These are phyloP conservation scores for Puccinia horiana DNA, from an alignment of 1,284 basidiomycete species.

Conservation along the genomic window DNA sequence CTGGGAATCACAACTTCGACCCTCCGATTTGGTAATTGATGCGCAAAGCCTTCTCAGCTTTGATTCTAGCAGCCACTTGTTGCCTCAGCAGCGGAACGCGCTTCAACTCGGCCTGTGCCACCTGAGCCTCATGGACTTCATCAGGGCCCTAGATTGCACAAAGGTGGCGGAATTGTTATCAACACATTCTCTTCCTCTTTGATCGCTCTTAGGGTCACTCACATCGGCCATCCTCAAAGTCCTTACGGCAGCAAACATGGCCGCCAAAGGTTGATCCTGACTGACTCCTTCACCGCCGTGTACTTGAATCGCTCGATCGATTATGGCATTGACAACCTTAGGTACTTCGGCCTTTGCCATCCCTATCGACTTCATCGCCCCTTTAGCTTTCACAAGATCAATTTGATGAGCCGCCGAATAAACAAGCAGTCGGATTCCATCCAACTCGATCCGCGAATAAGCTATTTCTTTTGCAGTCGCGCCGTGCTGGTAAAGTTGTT, in stretches of 20 bases:
- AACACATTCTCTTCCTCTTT: neutral
- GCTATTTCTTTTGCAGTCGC: conserved; percentile 88
- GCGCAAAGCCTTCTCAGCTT: conserved; percentile 4
- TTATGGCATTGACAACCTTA: conserved; percentile 77
- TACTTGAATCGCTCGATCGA: conserved; percentile 91
- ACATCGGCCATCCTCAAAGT: conserved; percentile 89
- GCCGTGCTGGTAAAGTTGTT: conserved; percentile 84
- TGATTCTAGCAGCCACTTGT: neutral
- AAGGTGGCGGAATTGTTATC: neutral
- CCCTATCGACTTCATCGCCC: conserved; percentile 93
- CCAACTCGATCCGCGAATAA: conserved; percentile 87
- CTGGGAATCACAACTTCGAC: conserved; percentile 22
- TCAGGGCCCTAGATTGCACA: conserved; percentile 39
- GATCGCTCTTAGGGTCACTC: conserved; percentile 55
- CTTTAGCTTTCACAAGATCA: conserved; percentile 85
- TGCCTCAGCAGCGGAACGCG: conserved; percentile 38
- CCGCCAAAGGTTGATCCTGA: conserved; percentile 82
- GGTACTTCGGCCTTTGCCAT: conserved; percentile 96
- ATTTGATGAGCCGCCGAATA: conserved; percentile 93
- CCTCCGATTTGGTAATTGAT: conserved; percentile 20
- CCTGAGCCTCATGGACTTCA: conserved; percentile 49
- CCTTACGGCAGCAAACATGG: conserved; percentile 74
- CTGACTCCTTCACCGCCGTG: conserved; percentile 92
- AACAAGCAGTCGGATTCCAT: conserved; percentile 80
- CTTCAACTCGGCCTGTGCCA: conserved; percentile 43